Percentiles rank a stretch among this genome's conserved stretches.
Conservation (phyloP, 805 yeast species). For the Starmerella powellii region DNA sequence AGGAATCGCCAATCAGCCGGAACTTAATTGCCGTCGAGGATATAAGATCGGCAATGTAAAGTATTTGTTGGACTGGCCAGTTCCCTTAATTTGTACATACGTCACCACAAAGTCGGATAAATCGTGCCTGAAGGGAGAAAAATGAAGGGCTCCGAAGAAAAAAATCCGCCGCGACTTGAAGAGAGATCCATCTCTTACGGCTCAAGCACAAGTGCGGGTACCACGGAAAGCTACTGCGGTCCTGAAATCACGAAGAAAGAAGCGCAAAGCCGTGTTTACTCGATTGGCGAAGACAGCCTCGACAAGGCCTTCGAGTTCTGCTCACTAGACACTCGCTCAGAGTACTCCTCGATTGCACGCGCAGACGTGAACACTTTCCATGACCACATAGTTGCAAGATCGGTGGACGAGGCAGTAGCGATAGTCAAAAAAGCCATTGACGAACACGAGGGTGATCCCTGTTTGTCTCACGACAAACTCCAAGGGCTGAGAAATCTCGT, state of each 20-base stretch:
- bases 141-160: too few relatives aligned
- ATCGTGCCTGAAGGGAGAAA: too few relatives aligned
- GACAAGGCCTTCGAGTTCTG: conserved; percentile 8
- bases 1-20: too few relatives aligned
- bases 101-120: too few relatives aligned
- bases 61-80: too few relatives aligned
- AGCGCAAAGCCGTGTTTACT: neutral
- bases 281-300: neutral
- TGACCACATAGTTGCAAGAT: conserved; percentile 15
- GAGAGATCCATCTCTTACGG: too few relatives aligned
- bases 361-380: conserved; percentile 1
- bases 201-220: too few relatives aligned
- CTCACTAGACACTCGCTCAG: conserved; percentile 2
- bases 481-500: conserved; percentile 1
- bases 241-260: neutral
- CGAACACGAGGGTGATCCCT: conserved; percentile 39
- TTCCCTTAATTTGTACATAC: too few relatives aligned
- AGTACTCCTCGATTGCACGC: conserved; percentile 5
- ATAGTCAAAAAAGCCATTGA: conserved; percentile 33
- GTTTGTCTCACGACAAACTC: conserved; percentile 21
- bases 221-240: too few relatives aligned
- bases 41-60: too few relatives aligned
- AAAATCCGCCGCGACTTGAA: too few relatives aligned
- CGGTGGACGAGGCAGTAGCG: conserved; percentile 31
- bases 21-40: too few relatives aligned